Percentiles rank a stretch among this genome's conserved stretches.
Conservation (phyloP, 2,329 filamentous ascomycete genomes). For the Paecilomyces variotii region DNA sequence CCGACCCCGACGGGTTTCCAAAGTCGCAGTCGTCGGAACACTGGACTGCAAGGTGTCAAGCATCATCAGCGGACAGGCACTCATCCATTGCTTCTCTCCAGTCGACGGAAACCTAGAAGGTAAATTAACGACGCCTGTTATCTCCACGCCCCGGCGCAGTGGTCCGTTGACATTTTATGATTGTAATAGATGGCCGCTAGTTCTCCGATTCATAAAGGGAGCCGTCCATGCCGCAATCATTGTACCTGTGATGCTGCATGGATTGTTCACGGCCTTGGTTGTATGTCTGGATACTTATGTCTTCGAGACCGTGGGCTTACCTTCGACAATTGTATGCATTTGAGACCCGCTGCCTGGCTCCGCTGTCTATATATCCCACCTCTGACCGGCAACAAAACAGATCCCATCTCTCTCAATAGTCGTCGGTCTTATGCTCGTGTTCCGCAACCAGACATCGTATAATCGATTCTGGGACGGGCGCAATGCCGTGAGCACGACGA, state of each 20-base stretch:
- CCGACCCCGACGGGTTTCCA: neutral
- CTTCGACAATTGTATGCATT: slow-evolving; percentile 46
- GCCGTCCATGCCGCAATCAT: slow-evolving; percentile 54
- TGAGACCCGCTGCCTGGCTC: neutral
- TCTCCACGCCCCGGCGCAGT: neutral
- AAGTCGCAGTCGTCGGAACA: neutral
- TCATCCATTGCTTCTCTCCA: slow-evolving; percentile 12
- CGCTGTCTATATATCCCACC: neutral
- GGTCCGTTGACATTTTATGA: neutral
- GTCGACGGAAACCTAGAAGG: slow-evolving; percentile 10
- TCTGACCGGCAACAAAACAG: slow-evolving; percentile 18
- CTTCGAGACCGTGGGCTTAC: slow-evolving; percentile 45
- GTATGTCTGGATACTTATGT: slow-evolving; percentile 50
- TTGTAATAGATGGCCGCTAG: slow-evolving; percentile 50
- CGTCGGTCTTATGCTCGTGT: slow-evolving; percentile 60
- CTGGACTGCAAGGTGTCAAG: neutral
- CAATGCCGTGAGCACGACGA: slow-evolving; percentile 49
- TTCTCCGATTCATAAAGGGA: slow-evolving; percentile 57
- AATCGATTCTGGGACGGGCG: slow-evolving; percentile 58
- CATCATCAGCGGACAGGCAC: slow-evolving; percentile 9
- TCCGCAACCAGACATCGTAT: slow-evolving; percentile 57
- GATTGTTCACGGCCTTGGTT: slow-evolving; percentile 50
- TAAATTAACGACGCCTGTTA: neutral
- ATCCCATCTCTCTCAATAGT: slow-evolving; percentile 58
- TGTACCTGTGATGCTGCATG: slow-evolving; percentile 50